Percentiles rank a stretch among this genome's conserved stretches.
phyloP scores from a whole-genome alignment of 768 basidiomycete species.

The Boletus sensibilis region DNA sequence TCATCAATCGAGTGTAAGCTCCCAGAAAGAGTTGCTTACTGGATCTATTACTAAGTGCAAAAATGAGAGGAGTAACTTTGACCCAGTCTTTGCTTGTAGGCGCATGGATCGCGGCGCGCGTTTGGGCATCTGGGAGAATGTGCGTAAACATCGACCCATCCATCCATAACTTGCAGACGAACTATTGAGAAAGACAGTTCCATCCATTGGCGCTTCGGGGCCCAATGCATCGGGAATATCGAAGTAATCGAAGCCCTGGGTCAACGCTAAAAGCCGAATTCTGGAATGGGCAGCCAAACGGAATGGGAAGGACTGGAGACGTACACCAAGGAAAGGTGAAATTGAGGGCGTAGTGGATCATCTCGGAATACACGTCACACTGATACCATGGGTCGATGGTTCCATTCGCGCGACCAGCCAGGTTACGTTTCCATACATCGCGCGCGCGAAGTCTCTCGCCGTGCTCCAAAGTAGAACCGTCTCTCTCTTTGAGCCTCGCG shows the following conservation, averaged over 20 bases:
- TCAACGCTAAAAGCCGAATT: conserved; percentile 2
- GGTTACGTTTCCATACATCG: conserved; percentile 43
- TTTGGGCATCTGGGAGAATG: conserved; percentile 13
- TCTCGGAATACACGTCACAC: conserved; percentile 57
- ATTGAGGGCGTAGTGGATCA: conserved; percentile 67
- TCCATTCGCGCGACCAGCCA: conserved; percentile 48
- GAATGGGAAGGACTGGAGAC: neutral
- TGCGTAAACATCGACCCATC: conserved; percentile 27
- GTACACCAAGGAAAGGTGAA: conserved; percentile 60
- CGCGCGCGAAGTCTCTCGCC: conserved; percentile 16
- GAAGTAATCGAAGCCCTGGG: conserved; percentile 44
- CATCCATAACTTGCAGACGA: neutral
- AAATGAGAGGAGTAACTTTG: conserved; percentile 21
- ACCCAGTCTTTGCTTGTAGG: conserved; percentile 59
- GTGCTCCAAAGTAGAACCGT: conserved; percentile 15
- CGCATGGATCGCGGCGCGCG: conserved; percentile 62
- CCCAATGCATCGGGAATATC: conserved; percentile 33
- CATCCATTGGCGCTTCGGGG: neutral
- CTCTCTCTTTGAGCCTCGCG: conserved; percentile 11
- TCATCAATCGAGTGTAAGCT: neutral
- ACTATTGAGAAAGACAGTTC: neutral
- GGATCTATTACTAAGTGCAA: conserved; percentile 4
- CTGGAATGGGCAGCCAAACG: neutral
- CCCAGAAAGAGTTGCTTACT: conserved; percentile 11
- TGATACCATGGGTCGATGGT: conserved; percentile 60